Conservation (phyloP, 2,329 filamentous ascomycete genomes). For the Apiospora kogelbergensis region DNA sequence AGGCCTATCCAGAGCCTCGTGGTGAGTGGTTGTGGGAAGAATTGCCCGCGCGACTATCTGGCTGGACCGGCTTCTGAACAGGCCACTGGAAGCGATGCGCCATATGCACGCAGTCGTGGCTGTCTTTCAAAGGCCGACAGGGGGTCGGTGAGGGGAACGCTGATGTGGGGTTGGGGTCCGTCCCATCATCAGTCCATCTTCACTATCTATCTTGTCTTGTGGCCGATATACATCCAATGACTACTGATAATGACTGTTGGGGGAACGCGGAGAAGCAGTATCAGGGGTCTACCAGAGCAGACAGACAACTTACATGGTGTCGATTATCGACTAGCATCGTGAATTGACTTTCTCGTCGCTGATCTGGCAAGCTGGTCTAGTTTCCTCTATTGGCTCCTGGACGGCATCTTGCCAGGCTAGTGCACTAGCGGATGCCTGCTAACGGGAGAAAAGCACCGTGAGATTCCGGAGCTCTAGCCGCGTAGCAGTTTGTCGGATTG, state of each 20-base stretch:
- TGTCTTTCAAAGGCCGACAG: slow-evolving; percentile 39
- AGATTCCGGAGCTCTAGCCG: neutral
- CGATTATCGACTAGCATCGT: neutral
- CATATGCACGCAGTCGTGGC: slow-evolving; percentile 42
- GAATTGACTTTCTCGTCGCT: neutral
- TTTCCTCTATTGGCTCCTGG: neutral
- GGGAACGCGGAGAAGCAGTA: neutral
- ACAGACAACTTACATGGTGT: neutral
- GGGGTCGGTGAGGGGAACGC: slow-evolving; percentile 14
- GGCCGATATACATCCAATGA: too few relatives aligned
- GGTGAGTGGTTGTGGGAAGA: slow-evolving; percentile 5
- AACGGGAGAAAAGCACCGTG: neutral
- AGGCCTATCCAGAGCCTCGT: neutral
- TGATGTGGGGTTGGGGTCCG: slow-evolving; percentile 8
- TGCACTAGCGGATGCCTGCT: neutral
- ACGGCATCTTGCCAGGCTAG: neutral
- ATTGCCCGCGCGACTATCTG: slow-evolving; percentile 5
- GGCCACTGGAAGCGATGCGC: slow-evolving; percentile 2
- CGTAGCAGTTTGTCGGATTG: neutral
- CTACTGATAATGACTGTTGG: too few relatives aligned
- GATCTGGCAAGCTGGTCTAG: neutral
- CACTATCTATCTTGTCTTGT: too few relatives aligned
- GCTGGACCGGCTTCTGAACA: too few relatives aligned
- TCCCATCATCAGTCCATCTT: neutral
- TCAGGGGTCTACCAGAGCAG: neutral